These are phyloP conservation scores for Solanum boliviense DNA, from an alignment of 257 asterid species.

Conservation along the genomic window DNA sequence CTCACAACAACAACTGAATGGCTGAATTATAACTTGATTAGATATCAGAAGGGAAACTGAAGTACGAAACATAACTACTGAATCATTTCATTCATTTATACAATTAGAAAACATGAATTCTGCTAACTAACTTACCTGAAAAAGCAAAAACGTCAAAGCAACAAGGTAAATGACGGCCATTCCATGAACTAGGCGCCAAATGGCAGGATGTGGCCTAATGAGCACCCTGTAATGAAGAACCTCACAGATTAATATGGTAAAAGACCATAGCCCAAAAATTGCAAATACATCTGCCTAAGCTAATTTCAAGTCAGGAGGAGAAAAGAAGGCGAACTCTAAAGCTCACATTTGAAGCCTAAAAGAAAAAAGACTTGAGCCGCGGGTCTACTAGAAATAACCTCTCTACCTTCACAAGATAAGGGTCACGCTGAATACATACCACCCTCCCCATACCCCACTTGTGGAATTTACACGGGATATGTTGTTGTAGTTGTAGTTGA, in stretches of 20 bases:
- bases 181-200: conserved; percentile 98
- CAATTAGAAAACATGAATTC: background rate
- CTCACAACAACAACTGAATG: background rate
- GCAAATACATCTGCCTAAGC: background rate
- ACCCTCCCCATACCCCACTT: background rate
- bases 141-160: conserved; percentile 81
- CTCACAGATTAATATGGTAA: background rate
- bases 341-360: background rate
- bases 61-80: background rate
- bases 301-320: background rate
- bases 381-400: background rate
- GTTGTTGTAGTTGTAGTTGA: background rate
- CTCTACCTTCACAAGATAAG: background rate
- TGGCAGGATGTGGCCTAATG: conserved; percentile 95
- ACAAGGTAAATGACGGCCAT: conserved; percentile 93
- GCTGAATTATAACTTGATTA: background rate
- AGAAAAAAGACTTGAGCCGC: background rate
- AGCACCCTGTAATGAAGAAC: conserved; percentile 51
- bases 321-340: background rate
- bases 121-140: conserved; percentile 53
- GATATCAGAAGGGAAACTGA: background rate
- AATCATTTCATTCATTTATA: background rate
- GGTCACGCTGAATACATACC: background rate
- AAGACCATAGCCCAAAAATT: background rate
- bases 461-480: background rate